Evolutionary conservation across 2,329 filamentous ascomycete species (phyloP).

Genomic region (Diplodia seriata): DNA sequence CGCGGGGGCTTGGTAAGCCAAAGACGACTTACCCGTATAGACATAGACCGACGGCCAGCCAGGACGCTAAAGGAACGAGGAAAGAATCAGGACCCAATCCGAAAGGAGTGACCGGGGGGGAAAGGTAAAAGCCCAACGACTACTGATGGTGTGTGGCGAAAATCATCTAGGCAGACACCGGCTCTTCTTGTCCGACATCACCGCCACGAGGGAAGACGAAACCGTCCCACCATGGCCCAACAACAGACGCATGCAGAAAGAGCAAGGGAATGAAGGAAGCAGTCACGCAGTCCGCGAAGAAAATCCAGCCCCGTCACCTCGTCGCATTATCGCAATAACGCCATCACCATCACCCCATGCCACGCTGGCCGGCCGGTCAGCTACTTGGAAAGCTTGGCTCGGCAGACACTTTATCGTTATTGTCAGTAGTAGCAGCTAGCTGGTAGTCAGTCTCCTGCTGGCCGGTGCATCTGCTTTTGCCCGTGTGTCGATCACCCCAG

Average conservation of each 20-base stretch:
- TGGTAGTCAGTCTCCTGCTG: too few relatives aligned
- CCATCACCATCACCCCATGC: constrained; percentile 2
- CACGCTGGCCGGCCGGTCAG: constrained; percentile 1
- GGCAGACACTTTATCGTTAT: neutral
- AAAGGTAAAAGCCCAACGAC: neutral
- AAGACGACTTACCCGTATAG: constrained; percentile 1
- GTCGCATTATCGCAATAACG: neutral
- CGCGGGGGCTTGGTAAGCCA: neutral
- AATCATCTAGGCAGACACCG: constrained; percentile 11
- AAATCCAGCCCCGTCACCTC: too few relatives aligned
- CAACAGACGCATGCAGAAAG: neutral
- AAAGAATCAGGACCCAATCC: neutral
- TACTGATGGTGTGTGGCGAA: neutral
- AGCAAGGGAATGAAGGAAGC: too few relatives aligned
- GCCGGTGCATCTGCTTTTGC: too few relatives aligned
- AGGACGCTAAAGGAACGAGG: neutral
- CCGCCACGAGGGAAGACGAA: neutral
- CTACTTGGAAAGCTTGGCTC: neutral
- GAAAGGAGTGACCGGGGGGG: constrained; percentile 11
- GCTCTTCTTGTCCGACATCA: neutral
- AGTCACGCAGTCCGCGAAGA: too few relatives aligned
- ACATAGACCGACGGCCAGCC: neutral
- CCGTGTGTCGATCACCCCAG: constrained; percentile 4
- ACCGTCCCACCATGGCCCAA: neutral
- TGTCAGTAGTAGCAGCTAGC: neutral